Base-by-base conservation (phyloP, 768 basidiomycete species). In the Harrya chromipes region DNA sequence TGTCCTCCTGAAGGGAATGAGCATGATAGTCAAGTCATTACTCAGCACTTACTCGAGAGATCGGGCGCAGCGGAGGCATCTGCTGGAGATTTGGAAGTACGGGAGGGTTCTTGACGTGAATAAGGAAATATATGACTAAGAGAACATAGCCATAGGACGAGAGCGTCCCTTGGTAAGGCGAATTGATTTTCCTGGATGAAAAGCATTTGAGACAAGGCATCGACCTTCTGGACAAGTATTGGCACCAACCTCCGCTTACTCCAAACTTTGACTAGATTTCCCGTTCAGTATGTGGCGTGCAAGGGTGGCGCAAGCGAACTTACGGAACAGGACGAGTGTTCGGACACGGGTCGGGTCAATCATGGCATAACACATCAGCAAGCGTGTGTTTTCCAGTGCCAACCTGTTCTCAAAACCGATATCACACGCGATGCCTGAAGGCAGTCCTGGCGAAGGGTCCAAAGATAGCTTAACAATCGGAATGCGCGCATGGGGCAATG, bases 331-430 rank as follows among this genome's bases (percentile, higher is more conserved):
- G 46, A 99, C 95, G 71, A 99, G 74, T 0, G 93, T 94, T 58
- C 94, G 79, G 50, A 99, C 86, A 60, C 95, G 83, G 36, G 91
- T 85, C 8, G 94, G 92, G 70, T 99, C 95, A 63, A 97, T 82
- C 78, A 92, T 92, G 57, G 95, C 94, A 70, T 99, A 99, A 66
- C 92, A 97, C 82, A 94, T 87, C 49, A 99, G 77, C 52, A 99
- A 72, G 48, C 95, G 81, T 29, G 95, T 99, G 69, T 99, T 99
- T 73, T 99, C 95, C 49, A 99, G 76, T 23, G 95, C 95, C 47
- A 99, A 77, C 62, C 94, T 81, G 71, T 98, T 98, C 75, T 97
- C 95, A 60, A 98, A 98, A 16, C 95, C 95, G 56, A 99, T 99
- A 68, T 99, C 95, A 66, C 95, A 97, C 7, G 94, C 90, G 59